Evolutionary conservation across 257 asterid species (phyloP).

Genomic region (Schizonepeta tenuifolia): DNA sequence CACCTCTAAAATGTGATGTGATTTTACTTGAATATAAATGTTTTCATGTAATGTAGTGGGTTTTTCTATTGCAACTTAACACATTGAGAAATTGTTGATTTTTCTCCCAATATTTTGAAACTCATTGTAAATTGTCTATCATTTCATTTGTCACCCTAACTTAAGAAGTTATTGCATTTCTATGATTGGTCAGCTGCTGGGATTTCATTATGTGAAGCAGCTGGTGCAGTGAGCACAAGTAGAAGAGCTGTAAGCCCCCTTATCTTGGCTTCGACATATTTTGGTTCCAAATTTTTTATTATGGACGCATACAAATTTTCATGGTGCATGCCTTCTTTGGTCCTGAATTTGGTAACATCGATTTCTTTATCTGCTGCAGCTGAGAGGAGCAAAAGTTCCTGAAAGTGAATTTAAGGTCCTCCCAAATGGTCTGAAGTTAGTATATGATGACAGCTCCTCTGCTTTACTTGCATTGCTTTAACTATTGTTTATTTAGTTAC

Average conservation of each 20-base stretch:
- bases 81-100: not conserved
- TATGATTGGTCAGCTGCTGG: constrained; percentile 64
- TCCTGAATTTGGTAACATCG: constrained; percentile 21
- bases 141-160: constrained; percentile 5
- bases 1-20: not conserved
- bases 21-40: not conserved
- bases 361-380: constrained; percentile 61
- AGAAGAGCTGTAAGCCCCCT: constrained; percentile 86
- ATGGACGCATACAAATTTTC: not conserved
- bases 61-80: not conserved
- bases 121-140: not conserved
- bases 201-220: constrained; percentile 60
- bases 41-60: not conserved
- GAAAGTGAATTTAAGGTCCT: constrained; percentile 82
- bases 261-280: not conserved
- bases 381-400: constrained; percentile 86
- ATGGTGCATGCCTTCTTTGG: not conserved
- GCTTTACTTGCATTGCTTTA: not conserved
- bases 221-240: constrained; percentile 87
- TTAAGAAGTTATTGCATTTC: constrained; percentile 33
- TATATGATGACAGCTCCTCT: constrained; percentile 18
- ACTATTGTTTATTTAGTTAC: constrained; percentile 9
- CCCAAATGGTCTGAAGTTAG: constrained; percentile 94
- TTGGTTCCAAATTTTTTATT: not conserved
- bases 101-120: constrained; percentile 5